A percentile compares a stretch with the other conserved stretches of the same genome.
These are phyloP conservation scores for Trichoderma gracile DNA, from an alignment of 2,329 filamentous ascomycete species.

Conservation along the genomic window DNA sequence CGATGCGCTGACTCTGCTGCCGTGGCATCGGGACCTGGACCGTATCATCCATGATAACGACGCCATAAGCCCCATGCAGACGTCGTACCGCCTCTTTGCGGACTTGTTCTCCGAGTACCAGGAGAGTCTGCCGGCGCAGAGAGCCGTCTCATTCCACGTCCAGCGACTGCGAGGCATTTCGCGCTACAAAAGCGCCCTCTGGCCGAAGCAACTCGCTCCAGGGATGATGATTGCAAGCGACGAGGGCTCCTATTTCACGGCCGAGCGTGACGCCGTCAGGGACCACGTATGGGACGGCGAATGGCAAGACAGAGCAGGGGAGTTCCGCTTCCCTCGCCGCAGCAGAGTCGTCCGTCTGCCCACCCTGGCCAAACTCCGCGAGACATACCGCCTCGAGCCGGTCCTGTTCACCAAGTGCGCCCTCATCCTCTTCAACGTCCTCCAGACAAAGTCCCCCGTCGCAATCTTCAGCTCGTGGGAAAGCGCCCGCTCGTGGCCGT, in stretches of 20 bases:
- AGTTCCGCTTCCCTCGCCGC: slow-evolving; percentile 37
- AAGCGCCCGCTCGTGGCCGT: slow-evolving; percentile 41
- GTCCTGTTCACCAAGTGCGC: slow-evolving; percentile 38
- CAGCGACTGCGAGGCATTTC: slow-evolving; percentile 40
- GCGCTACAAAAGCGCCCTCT: slow-evolving; percentile 36
- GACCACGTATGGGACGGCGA: slow-evolving; percentile 35
- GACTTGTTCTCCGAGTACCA: slow-evolving; percentile 38
- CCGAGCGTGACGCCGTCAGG: slow-evolving; percentile 31
- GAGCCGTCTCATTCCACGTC: slow-evolving; percentile 37
- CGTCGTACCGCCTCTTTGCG: slow-evolving; percentile 37
- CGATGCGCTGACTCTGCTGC: slow-evolving; percentile 39
- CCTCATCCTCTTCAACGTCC: slow-evolving; percentile 39
- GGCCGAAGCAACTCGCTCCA: slow-evolving; percentile 38
- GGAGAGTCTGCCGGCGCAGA: slow-evolving; percentile 34
- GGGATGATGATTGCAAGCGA: slow-evolving; percentile 41
- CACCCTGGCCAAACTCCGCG: slow-evolving; percentile 31
- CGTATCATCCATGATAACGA: slow-evolving; percentile 33
- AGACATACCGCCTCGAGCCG: slow-evolving; percentile 31
- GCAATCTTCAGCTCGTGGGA: slow-evolving; percentile 42
- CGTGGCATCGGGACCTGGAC: slow-evolving; percentile 40
- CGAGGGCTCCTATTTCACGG: slow-evolving; percentile 26
- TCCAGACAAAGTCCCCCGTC: slow-evolving; percentile 36
- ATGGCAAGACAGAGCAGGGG: slow-evolving; percentile 32
- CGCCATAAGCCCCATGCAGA: slow-evolving; percentile 29
- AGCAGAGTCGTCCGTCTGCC: slow-evolving; percentile 36